Evolutionary conservation across 768 basidiomycete species (phyloP).

Genomic region (Boletus sp.): DNA sequence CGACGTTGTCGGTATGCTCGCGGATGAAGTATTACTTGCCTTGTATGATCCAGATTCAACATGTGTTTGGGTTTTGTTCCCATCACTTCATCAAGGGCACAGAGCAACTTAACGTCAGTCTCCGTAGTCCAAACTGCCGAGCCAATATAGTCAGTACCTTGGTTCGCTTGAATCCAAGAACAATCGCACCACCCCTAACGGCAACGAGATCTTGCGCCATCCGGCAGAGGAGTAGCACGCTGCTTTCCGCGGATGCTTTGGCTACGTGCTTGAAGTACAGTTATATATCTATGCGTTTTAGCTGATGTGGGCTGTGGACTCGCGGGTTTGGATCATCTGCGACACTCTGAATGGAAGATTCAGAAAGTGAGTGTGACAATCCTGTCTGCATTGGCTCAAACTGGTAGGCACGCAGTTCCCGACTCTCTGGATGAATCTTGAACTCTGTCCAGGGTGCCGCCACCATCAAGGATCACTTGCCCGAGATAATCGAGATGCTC

Average conservation of each 20-base stretch:
- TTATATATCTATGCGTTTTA: not conserved
- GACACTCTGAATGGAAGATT: not conserved
- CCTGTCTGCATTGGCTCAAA: not conserved
- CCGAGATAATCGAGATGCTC: too few relatives aligned
- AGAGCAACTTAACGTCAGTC: not conserved
- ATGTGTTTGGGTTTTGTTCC: not conserved
- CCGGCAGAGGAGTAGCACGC: not conserved
- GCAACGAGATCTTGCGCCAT: not conserved
- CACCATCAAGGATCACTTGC: not conserved
- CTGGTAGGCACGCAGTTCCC: not conserved
- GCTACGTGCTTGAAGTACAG: not conserved
- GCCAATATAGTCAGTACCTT: not conserved
- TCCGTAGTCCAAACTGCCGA: not conserved
- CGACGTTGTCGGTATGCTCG: not conserved
- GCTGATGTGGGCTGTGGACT: not conserved
- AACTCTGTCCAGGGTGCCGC: not conserved
- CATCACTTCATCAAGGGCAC: not conserved
- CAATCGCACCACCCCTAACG: too few relatives aligned
- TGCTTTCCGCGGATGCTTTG: not conserved
- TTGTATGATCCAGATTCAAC: not conserved
- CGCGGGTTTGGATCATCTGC: not conserved
- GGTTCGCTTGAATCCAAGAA: not conserved
- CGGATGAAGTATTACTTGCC: conserved; percentile 1
- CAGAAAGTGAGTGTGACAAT: not conserved
- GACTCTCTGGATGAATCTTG: not conserved